These are phyloP conservation scores for Daldinia grandis DNA, from an alignment of 495 filamentous ascomycete species.

Conservation along the genomic window DNA sequence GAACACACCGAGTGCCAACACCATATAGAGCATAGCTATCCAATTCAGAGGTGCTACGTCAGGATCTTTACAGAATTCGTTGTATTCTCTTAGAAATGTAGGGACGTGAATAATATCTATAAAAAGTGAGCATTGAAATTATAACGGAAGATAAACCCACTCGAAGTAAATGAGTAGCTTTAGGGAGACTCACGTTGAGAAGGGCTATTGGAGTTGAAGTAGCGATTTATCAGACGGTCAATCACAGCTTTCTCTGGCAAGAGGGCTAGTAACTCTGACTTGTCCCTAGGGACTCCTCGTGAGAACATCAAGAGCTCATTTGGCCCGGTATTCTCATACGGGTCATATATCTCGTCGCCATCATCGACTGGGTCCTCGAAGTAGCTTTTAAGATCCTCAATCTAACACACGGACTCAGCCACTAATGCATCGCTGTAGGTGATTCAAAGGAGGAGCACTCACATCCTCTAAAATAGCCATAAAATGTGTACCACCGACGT, in stretches of 20 bases:
- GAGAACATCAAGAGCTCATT: constrained; percentile 47
- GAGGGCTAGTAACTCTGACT: constrained; percentile 49
- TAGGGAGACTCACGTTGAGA: constrained; percentile 48
- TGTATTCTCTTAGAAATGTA: constrained; percentile 58
- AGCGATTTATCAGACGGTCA: constrained; percentile 56
- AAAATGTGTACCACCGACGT: constrained; percentile 63
- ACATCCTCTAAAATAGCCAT: constrained; percentile 65
- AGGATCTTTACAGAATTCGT: constrained; percentile 57
- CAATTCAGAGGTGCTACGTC: constrained; percentile 49
- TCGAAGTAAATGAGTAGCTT: not conserved
- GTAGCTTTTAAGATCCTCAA: constrained; percentile 56
- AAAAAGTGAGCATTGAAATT: constrained; percentile 15
- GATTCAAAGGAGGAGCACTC: constrained; percentile 30
- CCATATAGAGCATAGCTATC: constrained; percentile 56
- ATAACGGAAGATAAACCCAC: not conserved
- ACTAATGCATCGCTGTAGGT: not conserved
- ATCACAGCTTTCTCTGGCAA: constrained; percentile 51
- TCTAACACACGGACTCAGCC: constrained; percentile 39
- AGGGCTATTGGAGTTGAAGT: constrained; percentile 59
- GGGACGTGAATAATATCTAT: constrained; percentile 55
- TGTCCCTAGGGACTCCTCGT: constrained; percentile 41
- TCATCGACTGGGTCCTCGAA: constrained; percentile 52
- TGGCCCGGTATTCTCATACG: constrained; percentile 42
- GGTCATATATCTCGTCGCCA: constrained; percentile 40
- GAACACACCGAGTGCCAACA: constrained; percentile 52